These are phyloP conservation scores for Kwoniella shandongensis DNA, from an alignment of 768 basidiomycete species.

Conservation along the genomic window DNA sequence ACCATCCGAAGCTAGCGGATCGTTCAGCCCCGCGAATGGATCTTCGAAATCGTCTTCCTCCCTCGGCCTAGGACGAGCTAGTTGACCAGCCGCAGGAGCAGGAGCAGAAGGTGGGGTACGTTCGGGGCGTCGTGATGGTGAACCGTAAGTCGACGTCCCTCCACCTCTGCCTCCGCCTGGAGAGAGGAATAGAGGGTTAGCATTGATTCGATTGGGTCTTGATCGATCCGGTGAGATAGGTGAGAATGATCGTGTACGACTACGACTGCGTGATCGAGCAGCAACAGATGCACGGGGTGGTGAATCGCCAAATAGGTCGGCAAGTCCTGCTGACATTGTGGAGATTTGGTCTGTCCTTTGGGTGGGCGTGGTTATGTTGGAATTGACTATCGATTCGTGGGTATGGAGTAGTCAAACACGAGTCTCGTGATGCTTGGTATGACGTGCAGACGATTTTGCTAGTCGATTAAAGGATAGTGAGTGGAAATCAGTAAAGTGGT, in stretches of 20 bases:
- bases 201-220: background rate
- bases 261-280: constrained; percentile 13
- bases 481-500: too few relatives aligned
- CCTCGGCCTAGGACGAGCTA: too few relatives aligned
- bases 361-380: background rate
- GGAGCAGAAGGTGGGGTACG: background rate
- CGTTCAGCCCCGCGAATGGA: constrained; percentile 10
- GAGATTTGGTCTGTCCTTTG: background rate
- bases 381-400: too few relatives aligned
- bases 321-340: constrained; percentile 26
- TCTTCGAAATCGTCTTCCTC: constrained; percentile 18
- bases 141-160: too few relatives aligned
- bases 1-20: background rate
- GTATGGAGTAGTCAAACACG: too few relatives aligned
- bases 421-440: too few relatives aligned
- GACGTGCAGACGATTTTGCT: too few relatives aligned
- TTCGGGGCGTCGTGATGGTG: too few relatives aligned
- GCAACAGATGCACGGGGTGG: constrained; percentile 39
- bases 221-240: constrained; percentile 7
- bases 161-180: too few relatives aligned
- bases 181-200: constrained; percentile 20
- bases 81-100: too few relatives aligned
- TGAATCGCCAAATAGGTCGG: constrained; percentile 45
- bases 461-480: too few relatives aligned
- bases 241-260: constrained; percentile 11